phyloP scores from a whole-genome alignment of 495 filamentous ascomycete genomes.

The Aspergillus ellipticus region DNA sequence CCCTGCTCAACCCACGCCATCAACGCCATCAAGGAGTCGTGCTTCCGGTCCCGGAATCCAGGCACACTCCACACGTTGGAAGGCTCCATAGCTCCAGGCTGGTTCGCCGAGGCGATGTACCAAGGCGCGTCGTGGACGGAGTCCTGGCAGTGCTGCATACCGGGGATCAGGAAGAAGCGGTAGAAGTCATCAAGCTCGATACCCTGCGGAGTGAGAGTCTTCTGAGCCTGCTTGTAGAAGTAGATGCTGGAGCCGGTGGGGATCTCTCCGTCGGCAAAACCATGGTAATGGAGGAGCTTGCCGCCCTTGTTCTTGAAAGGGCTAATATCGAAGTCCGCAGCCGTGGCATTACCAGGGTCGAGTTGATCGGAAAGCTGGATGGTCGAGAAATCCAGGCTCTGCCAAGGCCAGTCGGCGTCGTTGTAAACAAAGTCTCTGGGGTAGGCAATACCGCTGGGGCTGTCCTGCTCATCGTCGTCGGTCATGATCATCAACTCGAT shows the following conservation, averaged over 20 bases:
- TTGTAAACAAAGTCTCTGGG: conserved; percentile 14
- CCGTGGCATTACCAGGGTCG: conserved; percentile 36
- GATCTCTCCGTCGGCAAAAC: conserved; percentile 38
- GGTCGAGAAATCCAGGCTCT: conserved; percentile 5
- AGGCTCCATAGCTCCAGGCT: conserved; percentile 4
- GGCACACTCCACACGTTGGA: conserved; percentile 26
- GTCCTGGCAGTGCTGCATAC: conserved; percentile 32
- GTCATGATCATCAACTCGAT: background rate
- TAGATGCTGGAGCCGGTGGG: conserved; percentile 11
- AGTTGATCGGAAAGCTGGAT: conserved; percentile 28
- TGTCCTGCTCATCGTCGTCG: background rate
- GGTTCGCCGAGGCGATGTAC: conserved; percentile 28
- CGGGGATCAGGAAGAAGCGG: conserved; percentile 44
- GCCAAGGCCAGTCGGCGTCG: background rate
- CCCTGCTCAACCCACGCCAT: conserved; percentile 52
- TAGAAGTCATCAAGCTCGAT: conserved; percentile 16
- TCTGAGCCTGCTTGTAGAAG: conserved; percentile 13
- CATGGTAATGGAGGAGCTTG: conserved; percentile 55
- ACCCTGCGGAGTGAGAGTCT: conserved; percentile 10
- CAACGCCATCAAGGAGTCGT: conserved; percentile 48
- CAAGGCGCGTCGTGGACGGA: conserved; percentile 24
- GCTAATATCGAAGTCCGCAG: conserved; percentile 44
- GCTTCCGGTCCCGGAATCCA: conserved; percentile 37
- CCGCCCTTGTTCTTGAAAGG: conserved; percentile 45
- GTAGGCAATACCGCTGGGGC: conserved; percentile 1